Evolutionary conservation across 768 basidiomycete genomes (phyloP).

Genomic region (Xerocomellus chrysenteron): DNA sequence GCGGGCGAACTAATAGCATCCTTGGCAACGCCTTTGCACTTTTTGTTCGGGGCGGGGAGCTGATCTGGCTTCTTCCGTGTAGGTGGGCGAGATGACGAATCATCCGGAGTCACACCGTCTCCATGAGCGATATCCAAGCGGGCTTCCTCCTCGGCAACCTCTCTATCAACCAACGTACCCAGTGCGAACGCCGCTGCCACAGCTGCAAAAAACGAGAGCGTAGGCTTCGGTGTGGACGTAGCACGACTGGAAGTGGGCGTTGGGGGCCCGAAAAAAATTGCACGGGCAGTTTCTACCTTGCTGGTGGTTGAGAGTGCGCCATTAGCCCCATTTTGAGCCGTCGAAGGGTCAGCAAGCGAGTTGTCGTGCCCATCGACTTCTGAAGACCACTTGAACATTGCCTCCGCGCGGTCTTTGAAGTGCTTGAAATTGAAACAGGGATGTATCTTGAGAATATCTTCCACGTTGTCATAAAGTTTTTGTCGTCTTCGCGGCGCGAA

Average conservation of each 20-base stretch:
- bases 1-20: conserved; percentile 33
- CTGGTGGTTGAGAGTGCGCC: conserved; percentile 13
- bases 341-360: conserved; percentile 8
- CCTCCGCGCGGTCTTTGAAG: conserved; percentile 44
- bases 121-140: conserved; percentile 24
- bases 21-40: conserved; percentile 30
- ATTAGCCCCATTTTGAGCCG: conserved; percentile 33
- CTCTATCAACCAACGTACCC: conserved; percentile 45
- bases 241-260: conserved; percentile 10
- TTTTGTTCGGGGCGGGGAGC: conserved; percentile 15
- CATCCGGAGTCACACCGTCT: conserved; percentile 19
- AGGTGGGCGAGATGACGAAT: conserved; percentile 24
- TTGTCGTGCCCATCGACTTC: conserved; percentile 26
- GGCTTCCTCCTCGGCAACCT: conserved; percentile 27
- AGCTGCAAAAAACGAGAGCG: conserved; percentile 53
- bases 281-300: conserved; percentile 30
- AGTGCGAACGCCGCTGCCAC: conserved; percentile 60
- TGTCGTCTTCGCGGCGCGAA: conserved; percentile 37
- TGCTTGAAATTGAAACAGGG: conserved; percentile 51
- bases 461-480: conserved; percentile 38
- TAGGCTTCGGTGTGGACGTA: conserved; percentile 15
- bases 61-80: conserved; percentile 24
- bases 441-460: conserved; percentile 45
- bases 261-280: conserved; percentile 31
- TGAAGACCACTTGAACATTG: conserved; percentile 43